Conservation (phyloP, 768 basidiomycete genomes). For the Cyclocybe cylindracea region DNA sequence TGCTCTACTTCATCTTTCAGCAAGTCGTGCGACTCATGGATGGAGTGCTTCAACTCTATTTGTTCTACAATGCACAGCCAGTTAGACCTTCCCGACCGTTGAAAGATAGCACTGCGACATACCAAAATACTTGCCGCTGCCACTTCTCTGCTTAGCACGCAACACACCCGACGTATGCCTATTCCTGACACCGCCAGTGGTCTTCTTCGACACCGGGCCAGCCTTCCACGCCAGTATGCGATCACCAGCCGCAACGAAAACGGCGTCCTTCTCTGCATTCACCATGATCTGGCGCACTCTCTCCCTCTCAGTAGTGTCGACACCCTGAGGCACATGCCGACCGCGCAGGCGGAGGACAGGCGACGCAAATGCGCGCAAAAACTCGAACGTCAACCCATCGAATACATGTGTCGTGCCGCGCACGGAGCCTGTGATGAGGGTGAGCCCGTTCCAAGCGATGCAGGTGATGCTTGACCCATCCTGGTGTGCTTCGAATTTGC, state of each 20-base stretch:
- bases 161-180: constrained; percentile 24
- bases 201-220: constrained; percentile 38
- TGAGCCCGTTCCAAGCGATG: constrained; percentile 58
- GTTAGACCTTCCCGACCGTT: neutral
- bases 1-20: constrained; percentile 49
- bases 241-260: constrained; percentile 63
- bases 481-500: constrained; percentile 62
- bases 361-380: constrained; percentile 53
- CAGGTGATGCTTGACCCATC: constrained; percentile 63
- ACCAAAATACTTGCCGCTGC: constrained; percentile 48
- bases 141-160: constrained; percentile 34
- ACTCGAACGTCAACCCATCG: constrained; percentile 65
- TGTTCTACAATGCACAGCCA: constrained; percentile 44
- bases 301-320: constrained; percentile 29
- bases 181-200: constrained; percentile 33
- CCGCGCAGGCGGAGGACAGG: constrained; percentile 40
- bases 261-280: constrained; percentile 47
- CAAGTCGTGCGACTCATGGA: constrained; percentile 56
- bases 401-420: constrained; percentile 60
- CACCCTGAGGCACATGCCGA: constrained; percentile 15
- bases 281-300: constrained; percentile 60
- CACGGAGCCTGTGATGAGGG: constrained; percentile 67
- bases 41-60: constrained; percentile 61
- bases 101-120: constrained; percentile 19
- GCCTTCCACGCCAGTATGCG: constrained; percentile 70